Percentiles rank a stretch among this genome's conserved stretches.
phyloP scores from a whole-genome alignment of 805 yeast species.

The Candida incommunis region DNA sequence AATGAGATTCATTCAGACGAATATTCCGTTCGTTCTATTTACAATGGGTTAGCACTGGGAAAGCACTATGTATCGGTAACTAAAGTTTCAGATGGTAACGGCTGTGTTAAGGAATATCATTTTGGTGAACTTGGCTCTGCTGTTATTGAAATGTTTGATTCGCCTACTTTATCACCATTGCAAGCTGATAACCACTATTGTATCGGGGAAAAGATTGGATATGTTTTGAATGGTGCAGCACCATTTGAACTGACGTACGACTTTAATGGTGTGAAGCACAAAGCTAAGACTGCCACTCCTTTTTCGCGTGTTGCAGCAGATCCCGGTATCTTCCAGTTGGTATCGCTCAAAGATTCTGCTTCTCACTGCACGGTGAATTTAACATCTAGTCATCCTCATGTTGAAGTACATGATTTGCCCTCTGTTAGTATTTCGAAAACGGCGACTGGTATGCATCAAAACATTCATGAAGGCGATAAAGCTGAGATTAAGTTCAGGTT shows the following conservation, averaged over 20 bases:
- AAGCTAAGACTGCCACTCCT: slow-evolving; percentile 36
- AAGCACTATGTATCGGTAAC: slow-evolving; percentile 46
- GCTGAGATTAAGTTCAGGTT: slow-evolving; percentile 76
- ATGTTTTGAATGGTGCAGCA: slow-evolving; percentile 60
- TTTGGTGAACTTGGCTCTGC: slow-evolving; percentile 30
- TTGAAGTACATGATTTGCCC: slow-evolving; percentile 42
- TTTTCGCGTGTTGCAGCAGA: slow-evolving; percentile 63
- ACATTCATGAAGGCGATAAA: slow-evolving; percentile 89
- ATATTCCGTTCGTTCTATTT: slow-evolving; percentile 29
- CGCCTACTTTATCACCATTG: slow-evolving; percentile 47
- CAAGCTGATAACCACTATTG: slow-evolving; percentile 45
- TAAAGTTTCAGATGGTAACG: slow-evolving; percentile 50
- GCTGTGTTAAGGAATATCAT: slow-evolving; percentile 41
- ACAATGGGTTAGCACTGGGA: slow-evolving; percentile 50
- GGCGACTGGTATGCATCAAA: slow-evolving; percentile 63
- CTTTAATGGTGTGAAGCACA: slow-evolving; percentile 49
- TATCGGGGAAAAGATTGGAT: slow-evolving; percentile 82
- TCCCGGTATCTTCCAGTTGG: slow-evolving; percentile 62
- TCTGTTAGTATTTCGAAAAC: slow-evolving; percentile 65
- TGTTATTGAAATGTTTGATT: slow-evolving; percentile 54
- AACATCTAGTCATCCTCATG: slow-evolving; percentile 19
- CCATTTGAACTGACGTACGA: slow-evolving; percentile 67
- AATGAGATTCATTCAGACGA: slow-evolving; percentile 26
- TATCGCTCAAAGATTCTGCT: slow-evolving; percentile 60
- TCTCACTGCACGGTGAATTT: slow-evolving; percentile 41